These are phyloP conservation scores for Boechera retrofracta DNA, from an alignment of 345 rosid genomes.

Conservation along the genomic window DNA sequence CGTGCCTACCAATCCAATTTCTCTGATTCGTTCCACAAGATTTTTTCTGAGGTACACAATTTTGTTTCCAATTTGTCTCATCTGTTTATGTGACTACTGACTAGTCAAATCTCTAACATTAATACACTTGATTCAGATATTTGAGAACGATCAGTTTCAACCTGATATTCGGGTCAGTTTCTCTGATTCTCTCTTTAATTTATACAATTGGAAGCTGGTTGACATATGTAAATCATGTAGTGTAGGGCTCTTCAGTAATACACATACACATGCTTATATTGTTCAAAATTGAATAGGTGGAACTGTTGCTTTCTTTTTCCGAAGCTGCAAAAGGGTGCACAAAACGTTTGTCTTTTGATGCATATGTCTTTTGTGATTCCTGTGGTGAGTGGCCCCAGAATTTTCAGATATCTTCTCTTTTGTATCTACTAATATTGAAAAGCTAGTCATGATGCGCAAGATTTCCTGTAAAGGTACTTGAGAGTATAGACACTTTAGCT, in stretches of 20 bases:
- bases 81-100: slow-evolving; percentile 29
- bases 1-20: slow-evolving; percentile 61
- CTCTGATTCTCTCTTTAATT: slow-evolving; percentile 28
- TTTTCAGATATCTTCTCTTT: slow-evolving; percentile 17
- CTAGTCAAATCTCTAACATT: slow-evolving; percentile 34
- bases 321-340: slow-evolving; percentile 93
- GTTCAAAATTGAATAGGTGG: slow-evolving; percentile 58
- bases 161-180: slow-evolving; percentile 71
- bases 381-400: slow-evolving; percentile 63
- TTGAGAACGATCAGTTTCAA: slow-evolving; percentile 65
- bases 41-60: slow-evolving; percentile 82
- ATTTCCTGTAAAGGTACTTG: slow-evolving; percentile 10
- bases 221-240: slow-evolving; percentile 8
- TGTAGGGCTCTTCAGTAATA: slow-evolving; percentile 26
- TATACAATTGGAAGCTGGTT: slow-evolving; percentile 31
- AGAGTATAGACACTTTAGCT: slow-evolving; percentile 7
- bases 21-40: slow-evolving; percentile 85
- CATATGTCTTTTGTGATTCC: slow-evolving; percentile 78
- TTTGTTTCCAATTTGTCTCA: slow-evolving; percentile 9
- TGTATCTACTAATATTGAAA: slow-evolving; percentile 18
- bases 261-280: slow-evolving; percentile 16
- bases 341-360: slow-evolving; percentile 72
- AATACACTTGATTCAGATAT: slow-evolving; percentile 59
- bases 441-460: slow-evolving; percentile 12
- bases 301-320: slow-evolving; percentile 70